Evolutionary conservation across 2,329 filamentous ascomycete genomes (phyloP), one percentile per base, ranked within the genome.

Genomic region (Colletotrichum plurivorum): DNA sequence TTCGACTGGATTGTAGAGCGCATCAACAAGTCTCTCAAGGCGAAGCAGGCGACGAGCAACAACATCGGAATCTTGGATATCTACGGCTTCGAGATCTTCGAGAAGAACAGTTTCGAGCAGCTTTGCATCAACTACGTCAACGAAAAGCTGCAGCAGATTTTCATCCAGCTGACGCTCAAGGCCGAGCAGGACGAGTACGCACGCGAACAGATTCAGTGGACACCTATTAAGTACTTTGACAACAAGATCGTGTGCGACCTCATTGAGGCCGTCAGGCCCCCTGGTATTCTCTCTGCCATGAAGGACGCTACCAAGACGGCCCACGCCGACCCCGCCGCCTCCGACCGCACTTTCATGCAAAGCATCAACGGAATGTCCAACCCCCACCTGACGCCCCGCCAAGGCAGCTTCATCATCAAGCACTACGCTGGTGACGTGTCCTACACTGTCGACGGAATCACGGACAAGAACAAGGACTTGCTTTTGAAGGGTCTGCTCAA

Each of bases 61-160:
- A 93, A 93, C 3, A 96, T 99, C 73, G 96, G 96, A 77, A 98
- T 99, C 77, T 87, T 99, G 73, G 96, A 99, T 86, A 99, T 99
- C 74, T 99, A 99, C 79, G 96, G 96, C 2, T 99, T 99, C 77
- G 96, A 99, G 79, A 99, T 99, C 74, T 99, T 99, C 74, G 96
- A 99, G 79, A 96, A 95, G 84, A 99, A 99, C 84, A 98, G 94
- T 73, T 99, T 99, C 76, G 96, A 99, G 80, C 96, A 99, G 82
- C 89, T 99, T 8, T 99, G 96, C 83, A 99, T 99, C 87, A 99
- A 99, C 84, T 99, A 98, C 77, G 97, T 98, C 77, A 99, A 99
- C 81, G 96, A 99, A 83, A 99, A 99, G 82, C 85, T 99, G 67
- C 96, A 99, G 82, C 96, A 99, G 78, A 98, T 99, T 76, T 99